Evolutionary conservation across 2,329 filamentous ascomycete genomes (phyloP), one percentile per base, ranked within the genome.

Genomic region (Didymosphaeria variabile): DNA sequence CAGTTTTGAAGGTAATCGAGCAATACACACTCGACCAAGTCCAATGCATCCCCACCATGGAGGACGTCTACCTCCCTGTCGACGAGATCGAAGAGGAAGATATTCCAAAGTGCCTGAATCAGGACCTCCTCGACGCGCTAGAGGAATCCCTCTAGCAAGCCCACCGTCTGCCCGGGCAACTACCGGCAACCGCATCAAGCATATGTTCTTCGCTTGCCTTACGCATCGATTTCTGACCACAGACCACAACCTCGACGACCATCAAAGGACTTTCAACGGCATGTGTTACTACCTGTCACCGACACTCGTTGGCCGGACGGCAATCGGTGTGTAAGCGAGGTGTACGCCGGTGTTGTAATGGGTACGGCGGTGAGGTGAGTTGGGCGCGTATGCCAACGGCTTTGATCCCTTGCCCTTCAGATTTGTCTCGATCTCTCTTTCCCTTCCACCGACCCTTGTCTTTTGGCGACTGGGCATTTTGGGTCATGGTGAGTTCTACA

Each of bases 1-100:
- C 12, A n/a, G 10, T n/a, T 3, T 9, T 8, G n/a, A 17, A 53
- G 50, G 50, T 73, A 26, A 55, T 82, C 21, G 70, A 73, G 45
- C 76, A 77, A 58, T 79, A 78, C 34, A 59, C 68, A 1, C 68
- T 83, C 1, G 81, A 84, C 38, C 71, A 79, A 42, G 71, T 78
- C 15, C 67, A 68, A 36, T 67, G 67, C 31, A 70, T 79, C 26
- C 77, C 77, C 0, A 76, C 73, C 4, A 72, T 77, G 68, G 72
- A 79, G 50, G 77, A 79, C 32, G 65, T 79, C 26, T 74, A 75
- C 38, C 71, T 77, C 19, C 77, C 77, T 1, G 73, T 79, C 9
- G 75, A 78, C 23, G 74, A 79, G 46, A 74, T 75, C 44, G 72
- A 74, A 17, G 66, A 72, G 5, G 67, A 71, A 1, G 62, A 68